A percentile compares a stretch with the other conserved stretches of the same genome.
These are phyloP conservation scores for Leishmania turanica DNA, from an alignment of 208 protist genomes.

Conservation along the genomic window DNA sequence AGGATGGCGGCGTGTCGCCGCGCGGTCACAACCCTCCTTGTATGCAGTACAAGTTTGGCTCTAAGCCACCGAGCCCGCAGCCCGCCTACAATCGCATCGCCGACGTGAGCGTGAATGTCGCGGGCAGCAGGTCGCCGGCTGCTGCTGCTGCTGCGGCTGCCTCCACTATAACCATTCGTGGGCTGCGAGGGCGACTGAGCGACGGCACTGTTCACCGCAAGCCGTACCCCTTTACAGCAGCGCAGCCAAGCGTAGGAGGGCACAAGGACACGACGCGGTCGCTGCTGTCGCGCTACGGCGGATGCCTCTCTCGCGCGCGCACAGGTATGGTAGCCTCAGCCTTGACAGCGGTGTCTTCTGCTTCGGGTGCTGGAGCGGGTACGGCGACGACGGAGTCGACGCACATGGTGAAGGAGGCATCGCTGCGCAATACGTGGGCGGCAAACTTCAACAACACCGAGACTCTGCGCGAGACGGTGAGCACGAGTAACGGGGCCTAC, in stretches of 20 bases:
- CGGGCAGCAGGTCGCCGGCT: not conserved
- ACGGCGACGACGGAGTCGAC: not conserved
- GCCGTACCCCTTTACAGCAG: not conserved
- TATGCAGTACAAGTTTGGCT: not conserved
- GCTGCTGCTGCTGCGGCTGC: not conserved
- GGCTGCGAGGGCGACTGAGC: constrained; percentile 40
- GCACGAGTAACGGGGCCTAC: constrained; percentile 56
- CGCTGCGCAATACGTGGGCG: constrained; percentile 33
- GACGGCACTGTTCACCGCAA: constrained; percentile 43
- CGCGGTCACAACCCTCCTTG: not conserved
- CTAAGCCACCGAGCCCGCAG: not conserved
- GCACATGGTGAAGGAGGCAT: constrained; percentile 27
- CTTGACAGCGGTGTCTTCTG: not conserved
- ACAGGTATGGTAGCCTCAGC: not conserved
- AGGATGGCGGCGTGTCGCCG: not conserved
- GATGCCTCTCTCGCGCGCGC: not conserved
- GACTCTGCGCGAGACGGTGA: constrained; percentile 53
- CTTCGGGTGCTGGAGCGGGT: not conserved
- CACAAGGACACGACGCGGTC: not conserved
- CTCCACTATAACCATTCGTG: constrained; percentile 2
- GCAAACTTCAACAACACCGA: constrained; percentile 37
- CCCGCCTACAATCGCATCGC: not conserved
- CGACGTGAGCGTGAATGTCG: not conserved
- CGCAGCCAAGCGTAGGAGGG: not conserved
- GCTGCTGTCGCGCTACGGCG: not conserved